Evolutionary conservation across 192 early-diverging fungal genomes (phyloP).

Genomic region (Backusella morwellensis): DNA sequence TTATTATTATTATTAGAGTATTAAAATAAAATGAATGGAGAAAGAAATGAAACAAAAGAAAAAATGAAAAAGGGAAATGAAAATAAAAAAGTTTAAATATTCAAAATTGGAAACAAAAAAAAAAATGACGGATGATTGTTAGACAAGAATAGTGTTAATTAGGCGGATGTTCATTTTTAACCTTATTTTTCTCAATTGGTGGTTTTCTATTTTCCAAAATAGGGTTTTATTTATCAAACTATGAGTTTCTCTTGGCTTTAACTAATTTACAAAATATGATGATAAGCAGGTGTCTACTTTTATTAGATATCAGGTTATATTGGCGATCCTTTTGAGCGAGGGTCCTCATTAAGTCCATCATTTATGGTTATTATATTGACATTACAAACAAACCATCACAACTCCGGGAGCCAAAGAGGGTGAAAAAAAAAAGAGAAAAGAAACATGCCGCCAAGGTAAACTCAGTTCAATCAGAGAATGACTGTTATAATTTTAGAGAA

Average conservation of each 20-base stretch:
- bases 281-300: neutral
- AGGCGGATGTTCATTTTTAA: neutral
- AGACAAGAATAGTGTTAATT: neutral
- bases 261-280: neutral
- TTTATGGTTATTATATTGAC: too few species aligned
- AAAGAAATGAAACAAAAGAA: neutral
- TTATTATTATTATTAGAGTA: neutral
- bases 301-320: too few species aligned
- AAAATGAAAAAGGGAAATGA: neutral
- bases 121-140: neutral
- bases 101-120: neutral
- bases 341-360: too few species aligned
- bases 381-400: too few species aligned
- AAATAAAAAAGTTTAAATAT: neutral
- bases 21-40: neutral
- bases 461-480: too few species aligned
- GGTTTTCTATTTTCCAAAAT: neutral
- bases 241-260: neutral
- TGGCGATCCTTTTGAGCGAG: too few species aligned
- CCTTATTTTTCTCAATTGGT: neutral
- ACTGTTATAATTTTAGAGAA: too few species aligned
- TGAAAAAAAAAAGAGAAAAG: too few species aligned
- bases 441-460: too few species aligned
- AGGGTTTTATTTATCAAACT: neutral
- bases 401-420: too few species aligned